Conservation (phyloP, 2,329 filamentous ascomycete genomes). For the Seiridium unicorne region DNA sequence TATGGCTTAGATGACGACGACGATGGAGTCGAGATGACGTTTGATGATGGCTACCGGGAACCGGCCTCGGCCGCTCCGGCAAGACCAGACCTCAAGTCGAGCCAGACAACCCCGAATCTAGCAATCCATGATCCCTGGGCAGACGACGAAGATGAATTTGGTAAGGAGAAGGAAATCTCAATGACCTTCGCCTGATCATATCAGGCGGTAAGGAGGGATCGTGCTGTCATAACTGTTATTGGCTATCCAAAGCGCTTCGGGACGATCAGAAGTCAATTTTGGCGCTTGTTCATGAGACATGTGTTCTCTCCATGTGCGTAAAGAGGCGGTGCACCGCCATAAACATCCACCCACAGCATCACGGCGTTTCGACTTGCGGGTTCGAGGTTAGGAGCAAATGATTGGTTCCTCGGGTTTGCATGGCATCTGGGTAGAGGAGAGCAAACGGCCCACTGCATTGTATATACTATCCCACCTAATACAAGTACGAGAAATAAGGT, state of each 20-base stretch:
- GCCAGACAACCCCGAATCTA: conserved; percentile 50
- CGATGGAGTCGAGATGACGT: conserved; percentile 67
- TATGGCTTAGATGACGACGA: conserved; percentile 27
- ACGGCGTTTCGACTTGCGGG: not conserved
- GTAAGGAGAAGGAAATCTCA: conserved; percentile 70
- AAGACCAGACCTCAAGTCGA: conserved; percentile 40
- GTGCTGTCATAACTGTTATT: too few species aligned
- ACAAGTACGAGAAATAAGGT: not conserved
- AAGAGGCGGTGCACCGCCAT: not conserved
- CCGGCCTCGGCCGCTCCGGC: conserved; percentile 25
- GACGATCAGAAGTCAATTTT: too few species aligned
- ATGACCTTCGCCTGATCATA: conserved; percentile 71
- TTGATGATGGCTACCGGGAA: conserved; percentile 60
- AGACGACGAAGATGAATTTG: conserved; percentile 60
- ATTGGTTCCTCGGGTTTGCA: not conserved
- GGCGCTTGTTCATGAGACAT: too few species aligned
- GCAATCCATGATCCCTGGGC: conserved; percentile 66
- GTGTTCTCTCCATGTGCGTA: not conserved
- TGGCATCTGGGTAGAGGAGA: not conserved
- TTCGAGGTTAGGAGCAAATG: not conserved
- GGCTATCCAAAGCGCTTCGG: too few species aligned
- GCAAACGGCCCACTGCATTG: not conserved
- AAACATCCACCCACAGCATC: not conserved
- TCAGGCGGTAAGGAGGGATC: too few species aligned
- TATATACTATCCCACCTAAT: not conserved